Base-by-base conservation (phyloP, 2,329 filamentous ascomycete genomes). In the Verticillium tricorpus region DNA sequence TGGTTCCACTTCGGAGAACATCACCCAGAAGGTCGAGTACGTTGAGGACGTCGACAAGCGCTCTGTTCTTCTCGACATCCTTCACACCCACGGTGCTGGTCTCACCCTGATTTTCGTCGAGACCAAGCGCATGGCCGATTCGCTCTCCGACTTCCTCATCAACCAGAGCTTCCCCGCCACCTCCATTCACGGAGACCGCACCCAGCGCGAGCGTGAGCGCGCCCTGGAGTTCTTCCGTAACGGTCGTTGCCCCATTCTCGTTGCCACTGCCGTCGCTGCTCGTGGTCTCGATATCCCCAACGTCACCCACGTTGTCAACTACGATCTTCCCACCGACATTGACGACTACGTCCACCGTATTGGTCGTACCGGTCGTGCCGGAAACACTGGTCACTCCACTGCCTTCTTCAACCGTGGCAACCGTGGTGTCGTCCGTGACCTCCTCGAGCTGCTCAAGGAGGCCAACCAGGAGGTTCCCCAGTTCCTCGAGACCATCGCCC, bases 401-500 rank as follows among this genome's bases (percentile, higher is more conserved):
- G 95, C 95, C 62, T 99, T 99, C 86, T 98, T 99, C 89, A 99
- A 99, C 87, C 94, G 95, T 74, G 94, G 94, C 73, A 99, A 99
- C 85, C 92, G 95, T 72, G 95, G 95, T 80, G 92, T 99, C 69
- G 95, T 98, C 67, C 91, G 95, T 69, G 95, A 98, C 71, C 88
- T 99, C 65, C 86, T 99, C 70, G 95, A 99, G n/a, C 88, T 99
- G 32, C 86, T 99, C 69, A 98, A 98, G 85, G 95, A 99, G 78
- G 95, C 95, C 68, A 96, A 99, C 82, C 95, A 99, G 78, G 95
- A 99, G 73, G 87, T 98, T 66, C 95, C 95, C 35, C 76, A 85
- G 57, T 99, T 98, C 87, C 85, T 99, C 64, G 95, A 99, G 85
- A 96, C 91, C 73, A 97, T 99, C 78, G 94, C 95, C 71, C 93